A percentile compares a stretch with the other conserved stretches of the same genome.
phyloP scores from a whole-genome alignment of 306 rosid species.

The Dalbergia cochinchinensis region DNA sequence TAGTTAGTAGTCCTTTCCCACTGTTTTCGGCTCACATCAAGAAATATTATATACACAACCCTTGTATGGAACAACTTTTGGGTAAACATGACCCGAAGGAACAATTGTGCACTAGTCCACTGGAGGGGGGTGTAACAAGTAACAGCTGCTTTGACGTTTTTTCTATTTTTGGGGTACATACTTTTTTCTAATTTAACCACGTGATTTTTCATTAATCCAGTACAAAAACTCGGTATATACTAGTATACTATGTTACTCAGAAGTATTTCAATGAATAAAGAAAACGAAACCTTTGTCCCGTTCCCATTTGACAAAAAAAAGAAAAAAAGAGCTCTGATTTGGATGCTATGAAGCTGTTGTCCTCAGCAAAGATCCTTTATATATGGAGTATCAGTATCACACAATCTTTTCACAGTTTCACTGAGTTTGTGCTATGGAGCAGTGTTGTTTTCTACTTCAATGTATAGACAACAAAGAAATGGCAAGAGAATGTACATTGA shows the following conservation, averaged over 20 bases:
- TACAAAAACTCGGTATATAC: background rate
- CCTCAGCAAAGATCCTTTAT: background rate
- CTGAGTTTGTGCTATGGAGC: background rate
- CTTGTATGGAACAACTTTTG: background rate
- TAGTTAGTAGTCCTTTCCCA: slow-evolving; percentile 18
- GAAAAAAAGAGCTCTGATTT: too few species aligned
- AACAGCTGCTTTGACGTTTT: background rate
- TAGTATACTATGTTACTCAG: too few species aligned
- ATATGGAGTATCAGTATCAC: background rate
- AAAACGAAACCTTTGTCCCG: background rate
- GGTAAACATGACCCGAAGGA: background rate
- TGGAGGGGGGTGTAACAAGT: background rate
- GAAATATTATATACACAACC: background rate
- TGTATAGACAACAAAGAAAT: background rate
- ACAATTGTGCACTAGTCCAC: background rate
- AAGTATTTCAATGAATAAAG: background rate
- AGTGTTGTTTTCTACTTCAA: background rate
- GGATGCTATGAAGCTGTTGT: background rate
- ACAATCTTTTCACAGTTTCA: background rate
- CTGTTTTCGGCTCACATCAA: background rate
- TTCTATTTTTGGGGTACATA: too few species aligned
- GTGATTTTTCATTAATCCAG: background rate
- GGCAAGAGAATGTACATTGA: background rate
- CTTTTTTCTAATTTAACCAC: background rate
- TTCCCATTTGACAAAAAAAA: too few species aligned